A percentile compares a stretch with the other conserved stretches of the same genome.
phyloP scores from a whole-genome alignment of 192 early-diverging fungal genomes.

The Umbelopsis sp. region DNA sequence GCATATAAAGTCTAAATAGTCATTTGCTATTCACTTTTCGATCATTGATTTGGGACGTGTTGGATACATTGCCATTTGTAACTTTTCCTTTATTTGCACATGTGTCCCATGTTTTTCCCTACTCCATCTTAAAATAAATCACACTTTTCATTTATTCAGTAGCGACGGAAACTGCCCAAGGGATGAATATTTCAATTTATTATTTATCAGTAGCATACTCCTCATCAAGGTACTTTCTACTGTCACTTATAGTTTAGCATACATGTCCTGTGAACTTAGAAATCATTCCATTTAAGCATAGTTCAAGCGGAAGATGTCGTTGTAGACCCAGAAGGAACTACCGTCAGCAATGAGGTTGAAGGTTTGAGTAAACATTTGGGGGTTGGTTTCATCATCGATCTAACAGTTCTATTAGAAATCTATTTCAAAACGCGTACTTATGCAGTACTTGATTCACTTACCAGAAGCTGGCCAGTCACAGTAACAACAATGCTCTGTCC shows the following conservation, averaged over 20 bases:
- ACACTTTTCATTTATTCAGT: background rate
- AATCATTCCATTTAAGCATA: conserved; percentile 52
- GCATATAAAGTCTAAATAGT: background rate
- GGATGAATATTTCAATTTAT: too few species aligned
- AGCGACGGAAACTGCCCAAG: background rate
- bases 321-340: conserved; percentile 75
- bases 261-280: background rate
- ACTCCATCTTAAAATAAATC: background rate
- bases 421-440: background rate
- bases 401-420: conserved; percentile 22
- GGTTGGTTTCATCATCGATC: conserved; percentile 81
- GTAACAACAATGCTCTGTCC: conserved; percentile 68
- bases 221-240: background rate
- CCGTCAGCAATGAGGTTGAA: conserved; percentile 84
- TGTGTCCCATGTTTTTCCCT: background rate
- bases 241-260: background rate
- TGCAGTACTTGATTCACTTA: conserved; percentile 31
- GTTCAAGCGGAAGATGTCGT: conserved; percentile 85
- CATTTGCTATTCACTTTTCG: background rate
- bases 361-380: conserved; percentile 82
- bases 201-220: background rate
- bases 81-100: too few species aligned
- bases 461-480: conserved; percentile 89
- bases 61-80: background rate
- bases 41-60: background rate